These are phyloP conservation scores for Fragaria iinumae DNA, from an alignment of 306 rosid genomes.

Conservation along the genomic window DNA sequence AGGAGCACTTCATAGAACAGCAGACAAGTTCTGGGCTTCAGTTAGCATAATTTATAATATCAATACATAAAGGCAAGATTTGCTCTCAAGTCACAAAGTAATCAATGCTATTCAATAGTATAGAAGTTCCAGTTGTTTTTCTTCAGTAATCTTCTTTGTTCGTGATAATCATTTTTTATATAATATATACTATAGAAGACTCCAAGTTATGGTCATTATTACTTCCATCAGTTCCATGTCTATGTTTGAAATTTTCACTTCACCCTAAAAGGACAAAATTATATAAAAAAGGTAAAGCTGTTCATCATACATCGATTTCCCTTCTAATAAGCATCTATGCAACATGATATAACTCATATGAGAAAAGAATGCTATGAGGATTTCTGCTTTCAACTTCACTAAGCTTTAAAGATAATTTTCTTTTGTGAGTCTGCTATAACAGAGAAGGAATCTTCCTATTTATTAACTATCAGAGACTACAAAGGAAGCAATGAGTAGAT, in stretches of 20 bases:
- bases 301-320: background rate
- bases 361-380: background rate
- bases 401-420: background rate
- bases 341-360: background rate
- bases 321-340: background rate
- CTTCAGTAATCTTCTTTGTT: background rate
- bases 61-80: background rate
- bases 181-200: background rate
- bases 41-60: background rate
- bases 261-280: background rate
- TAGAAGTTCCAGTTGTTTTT: background rate
- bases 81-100: background rate
- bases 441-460: too few species aligned
- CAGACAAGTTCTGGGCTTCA: slow-evolving; percentile 6
- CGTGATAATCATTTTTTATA: background rate
- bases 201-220: background rate
- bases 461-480: background rate
- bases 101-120: background rate
- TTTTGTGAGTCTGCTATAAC: background rate
- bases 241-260: background rate
- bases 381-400: background rate
- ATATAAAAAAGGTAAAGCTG: background rate
- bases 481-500: slow-evolving; percentile 26
- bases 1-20: slow-evolving; percentile 5
- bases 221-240: slow-evolving; percentile 10